phyloP scores from a whole-genome alignment of 2,329 filamentous ascomycete species.

The Lachnellula willkommii region DNA sequence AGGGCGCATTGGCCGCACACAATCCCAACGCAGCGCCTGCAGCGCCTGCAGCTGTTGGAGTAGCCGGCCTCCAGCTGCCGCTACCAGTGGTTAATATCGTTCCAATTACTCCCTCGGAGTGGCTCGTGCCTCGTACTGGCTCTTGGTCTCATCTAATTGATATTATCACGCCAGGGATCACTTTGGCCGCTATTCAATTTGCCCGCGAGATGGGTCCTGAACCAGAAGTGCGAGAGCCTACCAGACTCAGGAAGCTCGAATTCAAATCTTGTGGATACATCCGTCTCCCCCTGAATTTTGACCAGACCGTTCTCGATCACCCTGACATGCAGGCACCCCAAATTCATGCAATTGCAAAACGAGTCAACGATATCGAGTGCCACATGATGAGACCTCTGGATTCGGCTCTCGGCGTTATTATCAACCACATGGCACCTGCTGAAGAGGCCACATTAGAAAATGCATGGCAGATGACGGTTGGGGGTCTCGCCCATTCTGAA shows the following conservation, averaged over 20 bases:
- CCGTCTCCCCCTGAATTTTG: constrained; percentile 28
- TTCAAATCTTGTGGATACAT: constrained; percentile 32
- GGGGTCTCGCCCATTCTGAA: constrained; percentile 10
- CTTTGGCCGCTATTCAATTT: constrained; percentile 38
- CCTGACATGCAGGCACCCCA: constrained; percentile 4
- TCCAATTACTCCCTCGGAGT: constrained; percentile 9
- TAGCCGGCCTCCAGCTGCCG: neutral
- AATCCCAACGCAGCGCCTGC: neutral
- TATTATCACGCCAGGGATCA: constrained; percentile 43
- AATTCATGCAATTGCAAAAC: constrained; percentile 18
- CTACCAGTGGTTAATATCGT: neutral
- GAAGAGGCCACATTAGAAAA: constrained; percentile 24
- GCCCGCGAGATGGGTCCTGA: constrained; percentile 30
- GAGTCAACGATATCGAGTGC: constrained; percentile 22
- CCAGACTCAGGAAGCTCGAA: constrained; percentile 19
- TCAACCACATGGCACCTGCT: constrained; percentile 22
- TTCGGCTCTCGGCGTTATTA: constrained; percentile 18
- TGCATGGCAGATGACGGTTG: constrained; percentile 24
- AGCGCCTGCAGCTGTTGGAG: neutral
- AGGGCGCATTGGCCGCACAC: neutral
- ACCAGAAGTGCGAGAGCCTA: constrained; percentile 16
- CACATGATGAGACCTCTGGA: constrained; percentile 31
- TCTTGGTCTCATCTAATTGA: constrained; percentile 49
- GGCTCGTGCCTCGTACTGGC: constrained; percentile 34
- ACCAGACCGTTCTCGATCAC: constrained; percentile 22